Evolutionary conservation across 192 early-diverging fungal genomes (phyloP).

Genomic region (Coemansia guatemalensis): DNA sequence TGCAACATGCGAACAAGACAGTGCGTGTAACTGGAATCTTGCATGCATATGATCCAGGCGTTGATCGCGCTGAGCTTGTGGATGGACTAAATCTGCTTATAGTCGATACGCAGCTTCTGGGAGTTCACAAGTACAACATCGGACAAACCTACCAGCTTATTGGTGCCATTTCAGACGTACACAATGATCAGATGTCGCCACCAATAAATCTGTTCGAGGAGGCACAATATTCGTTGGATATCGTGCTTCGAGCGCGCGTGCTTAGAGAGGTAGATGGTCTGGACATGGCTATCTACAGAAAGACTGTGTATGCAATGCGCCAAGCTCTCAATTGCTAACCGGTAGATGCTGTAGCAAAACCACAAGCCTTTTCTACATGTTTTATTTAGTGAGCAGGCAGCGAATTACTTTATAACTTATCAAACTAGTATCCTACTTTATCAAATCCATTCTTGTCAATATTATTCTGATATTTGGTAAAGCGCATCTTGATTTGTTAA

Average conservation of each 20-base stretch:
- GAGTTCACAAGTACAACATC: constrained; percentile 26
- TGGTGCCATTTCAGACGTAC: constrained; percentile 5
- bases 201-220: constrained; percentile 30
- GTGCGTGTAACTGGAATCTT: constrained; percentile 40
- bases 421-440: no score
- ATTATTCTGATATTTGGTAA: no score
- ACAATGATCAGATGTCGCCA: not conserved
- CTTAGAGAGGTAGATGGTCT: constrained; percentile 29
- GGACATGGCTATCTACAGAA: constrained; percentile 31
- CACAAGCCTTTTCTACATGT: not conserved
- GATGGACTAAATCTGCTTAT: constrained; percentile 20
- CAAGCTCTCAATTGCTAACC: constrained; percentile 3
- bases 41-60: constrained; percentile 25
- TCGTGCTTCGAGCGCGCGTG: constrained; percentile 32
- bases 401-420: no score
- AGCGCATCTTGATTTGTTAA: no score
- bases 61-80: constrained; percentile 21
- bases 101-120: constrained; percentile 32
- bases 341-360: not conserved
- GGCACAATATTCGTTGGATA: constrained; percentile 12
- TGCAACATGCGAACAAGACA: constrained; percentile 3
- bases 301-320: constrained; percentile 33
- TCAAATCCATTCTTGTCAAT: no score
- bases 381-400: no score
- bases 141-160: constrained; percentile 49